These are phyloP conservation scores for Avicennia marina DNA, from an alignment of 257 asterid genomes.

Conservation along the genomic window DNA sequence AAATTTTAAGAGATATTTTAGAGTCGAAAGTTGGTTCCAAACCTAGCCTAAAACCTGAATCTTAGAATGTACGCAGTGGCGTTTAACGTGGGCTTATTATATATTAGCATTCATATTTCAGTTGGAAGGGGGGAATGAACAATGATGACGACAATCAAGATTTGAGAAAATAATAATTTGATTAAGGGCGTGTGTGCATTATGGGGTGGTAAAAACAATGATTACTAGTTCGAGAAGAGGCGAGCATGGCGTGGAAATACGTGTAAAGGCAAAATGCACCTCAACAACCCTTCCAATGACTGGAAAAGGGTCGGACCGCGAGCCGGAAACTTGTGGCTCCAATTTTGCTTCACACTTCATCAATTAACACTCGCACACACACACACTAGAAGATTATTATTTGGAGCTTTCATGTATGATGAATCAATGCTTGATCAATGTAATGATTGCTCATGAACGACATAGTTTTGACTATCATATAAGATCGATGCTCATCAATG, in stretches of 20 bases:
- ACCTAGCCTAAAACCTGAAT: constrained; percentile 23
- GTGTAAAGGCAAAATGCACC: constrained; percentile 49
- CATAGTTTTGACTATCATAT: no score
- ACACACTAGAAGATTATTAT: no score
- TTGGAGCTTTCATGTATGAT: no score
- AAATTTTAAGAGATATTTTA: no score
- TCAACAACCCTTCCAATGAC: constrained; percentile 9
- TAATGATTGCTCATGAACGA: no score
- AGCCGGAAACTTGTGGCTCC: constrained; percentile 35
- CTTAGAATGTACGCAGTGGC: constrained; percentile 3
- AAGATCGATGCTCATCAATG: no score
- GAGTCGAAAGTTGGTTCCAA: no score
- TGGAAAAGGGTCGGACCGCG: no score
- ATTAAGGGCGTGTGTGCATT: constrained; percentile 23
- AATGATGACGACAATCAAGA: constrained; percentile 40
- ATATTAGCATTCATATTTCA: constrained; percentile 6
- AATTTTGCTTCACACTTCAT: constrained; percentile 13
- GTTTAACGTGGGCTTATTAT: neutral
- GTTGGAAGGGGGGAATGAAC: constrained; percentile 17
- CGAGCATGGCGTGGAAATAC: constrained; percentile 33
- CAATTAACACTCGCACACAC: constrained; percentile 15
- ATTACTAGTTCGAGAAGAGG: constrained; percentile 32
- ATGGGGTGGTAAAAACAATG: constrained; percentile 35
- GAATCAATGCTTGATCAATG: no score
- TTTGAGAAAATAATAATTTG: constrained; percentile 26